Evolutionary conservation across 371 early-diverging fungal species (phyloP).

Genomic region (Pancytospora philotis): DNA sequence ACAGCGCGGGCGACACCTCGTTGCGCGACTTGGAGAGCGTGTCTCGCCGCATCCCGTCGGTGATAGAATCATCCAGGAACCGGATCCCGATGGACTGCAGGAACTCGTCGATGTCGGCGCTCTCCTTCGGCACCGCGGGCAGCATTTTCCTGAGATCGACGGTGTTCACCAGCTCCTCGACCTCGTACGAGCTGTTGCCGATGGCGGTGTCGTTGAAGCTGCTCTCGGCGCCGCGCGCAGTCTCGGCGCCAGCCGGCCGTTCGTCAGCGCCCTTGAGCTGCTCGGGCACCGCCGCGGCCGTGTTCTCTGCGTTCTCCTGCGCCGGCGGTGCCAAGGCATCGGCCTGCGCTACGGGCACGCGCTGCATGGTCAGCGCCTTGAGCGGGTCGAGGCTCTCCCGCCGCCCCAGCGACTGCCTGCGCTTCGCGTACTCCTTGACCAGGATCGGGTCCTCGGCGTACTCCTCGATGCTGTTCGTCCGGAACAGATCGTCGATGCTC

Average conservation of each 20-base stretch:
- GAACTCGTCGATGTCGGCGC: slow-evolving; percentile 30
- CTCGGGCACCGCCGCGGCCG: not conserved
- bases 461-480: slow-evolving; percentile 4
- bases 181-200: slow-evolving; percentile 19
- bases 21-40: slow-evolving; percentile 46
- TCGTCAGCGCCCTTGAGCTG: not conserved
- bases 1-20: slow-evolving; percentile 29
- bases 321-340: not conserved
- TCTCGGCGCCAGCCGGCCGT: not conserved
- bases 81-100: slow-evolving; percentile 34
- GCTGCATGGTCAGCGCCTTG: not conserved
- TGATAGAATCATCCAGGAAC: slow-evolving; percentile 43
- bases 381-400: not conserved
- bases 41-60: slow-evolving; percentile 19
- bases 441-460: slow-evolving; percentile 3
- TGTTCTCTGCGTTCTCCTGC: not conserved
- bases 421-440: not conserved
- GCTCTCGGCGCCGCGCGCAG: not conserved
- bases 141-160: slow-evolving; percentile 37
- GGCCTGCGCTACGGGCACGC: not conserved
- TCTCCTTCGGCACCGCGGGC: slow-evolving; percentile 6
- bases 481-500: not conserved
- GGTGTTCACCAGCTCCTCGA: slow-evolving; percentile 46
- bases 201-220: slow-evolving; percentile 22
- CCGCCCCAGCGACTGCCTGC: not conserved